Evolutionary conservation across 139 green algal species (phyloP), one percentile per base, ranked within the genome.

Genomic region (Chlamydomonas schloesseri): DNA sequence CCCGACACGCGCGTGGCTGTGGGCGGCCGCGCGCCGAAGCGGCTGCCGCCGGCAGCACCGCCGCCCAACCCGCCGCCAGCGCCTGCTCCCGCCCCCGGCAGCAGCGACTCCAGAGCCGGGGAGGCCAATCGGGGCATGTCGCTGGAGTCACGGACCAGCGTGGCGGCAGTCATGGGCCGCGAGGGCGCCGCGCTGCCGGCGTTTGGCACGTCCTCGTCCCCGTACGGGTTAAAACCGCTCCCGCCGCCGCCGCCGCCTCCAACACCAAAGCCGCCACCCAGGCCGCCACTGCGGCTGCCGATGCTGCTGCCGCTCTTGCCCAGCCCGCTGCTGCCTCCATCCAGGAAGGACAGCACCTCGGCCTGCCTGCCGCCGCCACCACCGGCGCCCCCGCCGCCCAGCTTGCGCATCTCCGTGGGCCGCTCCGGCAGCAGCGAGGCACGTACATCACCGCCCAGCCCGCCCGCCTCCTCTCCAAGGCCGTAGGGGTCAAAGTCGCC

Each of bases 301-400:
- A 21, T 18, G 13, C 76, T 55, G 58, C 36, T 46, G 46, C 64
- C 64, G 15, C 13, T 28, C 31, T 50, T 31, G 79, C 31, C 26
- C 47, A 29, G 26, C 60, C 55, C 23, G 53, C 53, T 70, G 55
- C 23, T 23, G 18, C 46, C 47, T 0, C 37, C 20, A 67, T 85
- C 79, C 58, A 85, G 79, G 79, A 85, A 85, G 37, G 60, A 75
- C 20, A 85, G 79, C 47, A 85, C 79, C 79, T 85, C 65, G 0
- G 79, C 79, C 23, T 67, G 46, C 31, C 31, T 14, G 21, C 79
- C 65, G 47, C 79, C 79, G 46, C 67, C 47, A 6, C 55, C 42
- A 8, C 42, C 42, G 42, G 6, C 42, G 42, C 42, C 42, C 6
- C 42, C 42, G 8, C 42, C 42, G 42, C 42, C 42, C 42, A 50